Percentiles rank a stretch among this genome's conserved stretches.
Evolutionary conservation across 73 alveolate genomes (phyloP).

Genomic region (Loxodes magnus): DNA sequence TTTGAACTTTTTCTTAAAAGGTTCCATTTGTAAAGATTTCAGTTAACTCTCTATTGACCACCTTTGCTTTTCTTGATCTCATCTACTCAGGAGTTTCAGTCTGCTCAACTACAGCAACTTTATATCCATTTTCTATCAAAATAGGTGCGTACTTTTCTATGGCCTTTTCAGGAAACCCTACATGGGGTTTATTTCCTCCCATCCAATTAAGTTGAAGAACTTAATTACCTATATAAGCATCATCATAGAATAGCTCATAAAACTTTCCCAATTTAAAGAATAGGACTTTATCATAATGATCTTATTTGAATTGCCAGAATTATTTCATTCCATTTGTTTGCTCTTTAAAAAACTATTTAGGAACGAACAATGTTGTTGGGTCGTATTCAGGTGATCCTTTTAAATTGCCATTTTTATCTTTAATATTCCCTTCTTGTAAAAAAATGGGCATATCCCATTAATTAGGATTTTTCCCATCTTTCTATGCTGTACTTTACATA

Average conservation of each 20-base stretch:
- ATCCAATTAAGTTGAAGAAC: conserved; percentile 57
- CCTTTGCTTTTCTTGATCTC: conserved; percentile 21
- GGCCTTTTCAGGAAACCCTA: conserved; percentile 46
- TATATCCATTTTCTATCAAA: conserved; percentile 43
- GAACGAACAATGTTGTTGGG: conserved; percentile 61
- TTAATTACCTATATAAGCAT: conserved; percentile 52
- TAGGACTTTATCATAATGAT: conserved; percentile 55
- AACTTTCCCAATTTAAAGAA: conserved; percentile 71
- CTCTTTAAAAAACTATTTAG: conserved; percentile 29
- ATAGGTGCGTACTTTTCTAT: conserved; percentile 28
- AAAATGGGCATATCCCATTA: conserved; percentile 62
- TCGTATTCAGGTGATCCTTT: conserved; percentile 58
- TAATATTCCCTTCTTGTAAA: conserved; percentile 26
- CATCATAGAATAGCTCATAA: conserved; percentile 59
- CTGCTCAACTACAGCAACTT: conserved; percentile 57
- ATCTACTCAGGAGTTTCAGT: conserved; percentile 45
- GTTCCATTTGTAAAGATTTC: conserved; percentile 50
- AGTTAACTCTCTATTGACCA: conserved; percentile 54
- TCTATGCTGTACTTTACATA: no score
- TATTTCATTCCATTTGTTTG: conserved; percentile 57
- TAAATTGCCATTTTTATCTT: conserved; percentile 39
- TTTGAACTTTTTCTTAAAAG: conserved; percentile 14
- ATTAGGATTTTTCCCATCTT: no score
- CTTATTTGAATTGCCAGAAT: conserved; percentile 62
- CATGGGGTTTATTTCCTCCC: conserved; percentile 54